phyloP scores from a whole-genome alignment of 31 red algal genomes.

The Bonnemaisonia californica region DNA sequence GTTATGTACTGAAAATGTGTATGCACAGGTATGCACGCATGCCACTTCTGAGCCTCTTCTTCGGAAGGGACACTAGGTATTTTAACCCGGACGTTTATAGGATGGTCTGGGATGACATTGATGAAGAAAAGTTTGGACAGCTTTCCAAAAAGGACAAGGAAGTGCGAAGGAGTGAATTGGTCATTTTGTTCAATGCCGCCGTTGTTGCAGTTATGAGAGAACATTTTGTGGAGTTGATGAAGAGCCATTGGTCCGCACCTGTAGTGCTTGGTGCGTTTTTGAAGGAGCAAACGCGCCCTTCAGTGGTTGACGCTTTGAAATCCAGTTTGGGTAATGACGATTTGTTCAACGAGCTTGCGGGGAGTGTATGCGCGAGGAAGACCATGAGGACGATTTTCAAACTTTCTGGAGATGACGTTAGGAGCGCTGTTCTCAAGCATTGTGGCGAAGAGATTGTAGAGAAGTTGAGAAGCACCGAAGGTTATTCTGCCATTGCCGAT shows the following conservation, averaged over 20 bases:
- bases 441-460: neutral
- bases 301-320: constrained; percentile 25
- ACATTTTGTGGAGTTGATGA: constrained; percentile 22
- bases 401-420: neutral
- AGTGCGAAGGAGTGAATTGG: constrained; percentile 43
- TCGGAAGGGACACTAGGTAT: constrained; percentile 53
- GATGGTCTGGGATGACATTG: constrained; percentile 47
- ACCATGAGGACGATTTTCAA: constrained; percentile 27
- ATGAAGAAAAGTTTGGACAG: constrained; percentile 54
- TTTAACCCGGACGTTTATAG: constrained; percentile 69
- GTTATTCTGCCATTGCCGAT: neutral
- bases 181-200: constrained; percentile 11
- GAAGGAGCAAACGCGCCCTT: constrained; percentile 8
- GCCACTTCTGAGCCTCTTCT: constrained; percentile 53
- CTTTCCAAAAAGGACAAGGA: constrained; percentile 49
- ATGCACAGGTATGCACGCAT: constrained; percentile 47
- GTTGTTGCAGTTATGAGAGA: constrained; percentile 36
- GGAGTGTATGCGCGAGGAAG: constrained; percentile 36
- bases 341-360: constrained; percentile 12
- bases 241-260: constrained; percentile 53
- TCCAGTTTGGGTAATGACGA: constrained; percentile 35
- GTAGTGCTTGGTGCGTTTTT: constrained; percentile 51
- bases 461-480: neutral
- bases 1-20: constrained; percentile 32
- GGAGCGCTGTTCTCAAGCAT: neutral